Evolutionary conservation across 495 filamentous ascomycete species (phyloP).

Genomic region (Podospora conica): DNA sequence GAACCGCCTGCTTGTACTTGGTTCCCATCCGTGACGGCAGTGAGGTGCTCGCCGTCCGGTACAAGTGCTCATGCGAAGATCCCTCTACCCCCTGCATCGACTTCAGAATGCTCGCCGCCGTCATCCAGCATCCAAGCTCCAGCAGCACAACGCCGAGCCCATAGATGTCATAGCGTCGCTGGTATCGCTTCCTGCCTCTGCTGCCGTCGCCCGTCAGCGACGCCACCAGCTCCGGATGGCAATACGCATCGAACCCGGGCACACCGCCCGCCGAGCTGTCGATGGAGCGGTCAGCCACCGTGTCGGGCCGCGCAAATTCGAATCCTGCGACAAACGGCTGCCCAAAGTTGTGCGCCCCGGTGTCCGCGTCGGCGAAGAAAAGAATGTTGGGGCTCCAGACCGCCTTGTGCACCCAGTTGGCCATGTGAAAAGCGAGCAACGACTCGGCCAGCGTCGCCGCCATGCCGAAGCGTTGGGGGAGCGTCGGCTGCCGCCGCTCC

Average conservation of each 20-base stretch:
- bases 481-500: background rate
- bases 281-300: background rate
- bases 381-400: background rate
- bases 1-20: background rate
- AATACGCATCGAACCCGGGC: background rate
- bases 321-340: background rate
- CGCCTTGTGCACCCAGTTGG: background rate
- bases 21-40: background rate
- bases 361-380: background rate
- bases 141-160: background rate
- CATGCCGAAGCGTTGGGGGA: background rate
- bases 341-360: background rate
- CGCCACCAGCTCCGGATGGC: background rate
- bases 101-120: background rate
- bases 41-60: background rate
- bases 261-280: background rate
- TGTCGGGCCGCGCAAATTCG: background rate
- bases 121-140: constrained; percentile 1
- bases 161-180: background rate
- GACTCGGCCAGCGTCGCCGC: background rate
- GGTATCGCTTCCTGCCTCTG: background rate
- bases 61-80: background rate
- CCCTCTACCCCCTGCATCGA: background rate
- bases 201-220: background rate
- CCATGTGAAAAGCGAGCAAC: background rate